Base-by-base conservation (phyloP, 2,329 filamentous ascomycete genomes). In the Fusarium sp. region DNA sequence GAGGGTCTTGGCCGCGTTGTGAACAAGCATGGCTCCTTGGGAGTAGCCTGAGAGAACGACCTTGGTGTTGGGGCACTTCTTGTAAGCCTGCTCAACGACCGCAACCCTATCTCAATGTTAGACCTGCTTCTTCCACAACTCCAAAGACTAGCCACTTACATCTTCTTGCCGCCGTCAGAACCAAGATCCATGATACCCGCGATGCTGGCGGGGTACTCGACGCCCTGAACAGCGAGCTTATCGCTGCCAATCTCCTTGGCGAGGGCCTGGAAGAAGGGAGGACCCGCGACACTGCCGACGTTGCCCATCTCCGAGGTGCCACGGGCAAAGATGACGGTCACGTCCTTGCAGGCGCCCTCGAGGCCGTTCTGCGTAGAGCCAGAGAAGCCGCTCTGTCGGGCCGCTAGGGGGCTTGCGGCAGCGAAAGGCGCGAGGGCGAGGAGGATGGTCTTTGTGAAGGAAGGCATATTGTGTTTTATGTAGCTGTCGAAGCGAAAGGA, bases 251-350 rank as follows among this genome's bases (percentile, higher is more conserved):
- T 80, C 60, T 80, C 77, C 6, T 76, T 56, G 10, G 81, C 82
- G 2, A 90, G 77, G 3, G 85, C 84, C 41, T 84, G 80, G 69
- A 88, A 86, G 72, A 90, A 86, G 2, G 86, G 84, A 3, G 88
- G 88, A 1, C 88, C 88, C 2, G 85, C 83, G 7, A 85, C 69
- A 27, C 76, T 77, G 24, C 89, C 89, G 59, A 90, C 86, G 73
- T 88, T 90, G 45, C 87, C 88, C 1, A 71, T 39, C 79, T 90
- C 87, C 7, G 84, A 85, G 5, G 88, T 89, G 10, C 89, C 88
- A 20, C 88, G 85, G n/a, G 88, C 88, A 73, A 88, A 90, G 74
- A 91, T 86, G 61, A 90, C 79, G 9, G 87, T 90, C 70, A 88
- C 83, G 35, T 69, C 72, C 65, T 78, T 79, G 72, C 77, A 78